Evolutionary conservation across 306 rosid species (phyloP).

Genomic region (Quercus ilex): DNA sequence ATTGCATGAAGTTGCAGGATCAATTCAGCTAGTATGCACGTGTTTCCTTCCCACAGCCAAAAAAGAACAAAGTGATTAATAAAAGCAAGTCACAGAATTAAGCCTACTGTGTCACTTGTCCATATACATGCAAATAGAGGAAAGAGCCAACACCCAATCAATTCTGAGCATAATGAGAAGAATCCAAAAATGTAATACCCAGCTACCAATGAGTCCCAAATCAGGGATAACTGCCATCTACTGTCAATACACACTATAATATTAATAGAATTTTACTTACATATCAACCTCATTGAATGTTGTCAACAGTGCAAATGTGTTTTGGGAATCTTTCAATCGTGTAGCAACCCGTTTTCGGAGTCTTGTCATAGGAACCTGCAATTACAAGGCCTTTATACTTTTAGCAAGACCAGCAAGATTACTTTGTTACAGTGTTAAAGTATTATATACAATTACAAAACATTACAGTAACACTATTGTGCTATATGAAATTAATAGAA

Average conservation of each 20-base stretch:
- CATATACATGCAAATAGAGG: neutral
- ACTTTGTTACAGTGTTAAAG: neutral
- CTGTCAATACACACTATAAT: neutral
- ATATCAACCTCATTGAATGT: constrained; percentile 90
- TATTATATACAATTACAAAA: constrained; percentile 1
- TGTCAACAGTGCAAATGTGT: constrained; percentile 81
- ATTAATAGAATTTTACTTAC: constrained; percentile 34
- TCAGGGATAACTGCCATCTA: neutral
- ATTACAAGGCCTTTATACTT: constrained; percentile 6
- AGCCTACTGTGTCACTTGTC: neutral
- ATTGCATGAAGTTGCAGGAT: no score
- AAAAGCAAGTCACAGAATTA: neutral
- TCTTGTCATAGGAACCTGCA: constrained; percentile 85
- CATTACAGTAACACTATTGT: neutral
- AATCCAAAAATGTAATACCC: neutral
- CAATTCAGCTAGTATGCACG: no score
- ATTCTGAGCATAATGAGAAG: neutral
- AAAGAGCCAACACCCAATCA: neutral
- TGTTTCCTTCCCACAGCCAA: no score
- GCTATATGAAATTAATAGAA: neutral
- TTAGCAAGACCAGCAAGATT: constrained; percentile 7
- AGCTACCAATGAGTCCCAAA: neutral
- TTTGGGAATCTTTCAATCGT: constrained; percentile 81
- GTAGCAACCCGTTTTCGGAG: constrained; percentile 68
- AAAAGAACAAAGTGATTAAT: no score